Evolutionary conservation across 176 grass and related monocot genomes (phyloP).

Genomic region (Phoenix roebelenii): DNA sequence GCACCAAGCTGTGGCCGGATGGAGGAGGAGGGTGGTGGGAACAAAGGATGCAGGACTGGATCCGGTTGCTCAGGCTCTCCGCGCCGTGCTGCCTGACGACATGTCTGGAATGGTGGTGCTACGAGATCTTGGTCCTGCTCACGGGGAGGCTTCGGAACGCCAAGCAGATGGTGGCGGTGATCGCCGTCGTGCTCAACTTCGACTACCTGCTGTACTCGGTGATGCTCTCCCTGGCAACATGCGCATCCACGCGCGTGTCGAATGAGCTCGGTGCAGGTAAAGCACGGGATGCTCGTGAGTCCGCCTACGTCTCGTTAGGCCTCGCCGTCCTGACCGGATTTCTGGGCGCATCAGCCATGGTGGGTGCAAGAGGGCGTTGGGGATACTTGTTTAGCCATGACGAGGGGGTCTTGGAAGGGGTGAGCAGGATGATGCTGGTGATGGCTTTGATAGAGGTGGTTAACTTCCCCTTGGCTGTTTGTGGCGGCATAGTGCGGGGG

Average conservation of each 20-base stretch:
- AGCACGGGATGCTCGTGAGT: conserved; percentile 18
- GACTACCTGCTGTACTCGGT: conserved; percentile 82
- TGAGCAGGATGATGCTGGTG: conserved; percentile 50
- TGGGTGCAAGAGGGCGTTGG: conserved; percentile 36
- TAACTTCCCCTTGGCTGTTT: conserved; percentile 74
- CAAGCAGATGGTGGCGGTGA: conserved; percentile 39
- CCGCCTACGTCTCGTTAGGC: conserved; percentile 38
- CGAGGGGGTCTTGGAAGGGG: conserved; percentile 30
- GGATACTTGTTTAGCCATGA: conserved; percentile 42
- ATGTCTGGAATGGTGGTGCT: conserved; percentile 97
- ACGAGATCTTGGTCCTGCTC: conserved; percentile 84
- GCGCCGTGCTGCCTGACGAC: conserved; percentile 71
- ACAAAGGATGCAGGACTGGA: conserved; percentile 23
- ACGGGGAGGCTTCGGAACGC: conserved; percentile 73
- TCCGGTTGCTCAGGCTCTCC: conserved; percentile 38
- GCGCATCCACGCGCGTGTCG: conserved; percentile 71
- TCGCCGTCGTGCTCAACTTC: conserved; percentile 79
- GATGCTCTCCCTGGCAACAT: conserved; percentile 71
- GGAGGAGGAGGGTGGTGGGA: conserved; percentile 11
- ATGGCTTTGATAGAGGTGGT: conserved; percentile 80
- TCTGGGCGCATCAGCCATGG: conserved; percentile 31
- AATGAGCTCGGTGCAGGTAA: conserved; percentile 75
- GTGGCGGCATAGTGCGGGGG: conserved; percentile 60
- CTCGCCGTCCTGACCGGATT: conserved; percentile 26
- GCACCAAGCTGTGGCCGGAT: background rate